A percentile compares a stretch with the other conserved stretches of the same genome.
Conservation (phyloP, 2,329 filamentous ascomycete species). For the Fusarium acutatum region DNA sequence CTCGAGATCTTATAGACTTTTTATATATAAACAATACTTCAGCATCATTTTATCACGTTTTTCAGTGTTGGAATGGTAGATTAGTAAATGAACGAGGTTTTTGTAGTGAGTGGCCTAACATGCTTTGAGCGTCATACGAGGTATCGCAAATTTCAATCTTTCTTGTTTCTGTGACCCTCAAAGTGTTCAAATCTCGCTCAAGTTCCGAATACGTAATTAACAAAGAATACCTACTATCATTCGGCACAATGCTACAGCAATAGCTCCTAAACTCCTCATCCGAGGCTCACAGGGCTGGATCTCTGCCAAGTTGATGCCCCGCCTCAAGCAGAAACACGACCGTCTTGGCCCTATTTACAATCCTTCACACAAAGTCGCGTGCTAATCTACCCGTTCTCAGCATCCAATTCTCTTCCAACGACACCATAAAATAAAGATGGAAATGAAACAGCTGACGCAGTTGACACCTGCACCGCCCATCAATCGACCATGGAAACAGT, state of each 20-base stretch:
- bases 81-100: fast-evolving
- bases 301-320: neutral
- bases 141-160: fast-evolving
- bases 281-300: neutral
- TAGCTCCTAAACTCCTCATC: fast-evolving
- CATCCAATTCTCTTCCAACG: neutral
- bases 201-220: fast-evolving
- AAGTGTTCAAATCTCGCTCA: fast-evolving
- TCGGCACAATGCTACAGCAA: too few species aligned
- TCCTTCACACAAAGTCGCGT: neutral
- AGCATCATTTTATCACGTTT: fast-evolving
- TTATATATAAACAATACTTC: fast-evolving
- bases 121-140: fast-evolving
- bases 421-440: neutral
- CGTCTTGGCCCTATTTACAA: neutral
- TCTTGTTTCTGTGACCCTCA: fast-evolving
- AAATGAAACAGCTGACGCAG: neutral
- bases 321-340: neutral
- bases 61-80: fast-evolving
- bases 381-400: neutral
- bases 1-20: fast-evolving
- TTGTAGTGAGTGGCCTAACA: fast-evolving
- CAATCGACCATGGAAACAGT: neutral
- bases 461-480: neutral
- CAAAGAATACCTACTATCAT: fast-evolving